phyloP scores from a whole-genome alignment of 768 basidiomycete genomes.

The Calocera cornea region DNA sequence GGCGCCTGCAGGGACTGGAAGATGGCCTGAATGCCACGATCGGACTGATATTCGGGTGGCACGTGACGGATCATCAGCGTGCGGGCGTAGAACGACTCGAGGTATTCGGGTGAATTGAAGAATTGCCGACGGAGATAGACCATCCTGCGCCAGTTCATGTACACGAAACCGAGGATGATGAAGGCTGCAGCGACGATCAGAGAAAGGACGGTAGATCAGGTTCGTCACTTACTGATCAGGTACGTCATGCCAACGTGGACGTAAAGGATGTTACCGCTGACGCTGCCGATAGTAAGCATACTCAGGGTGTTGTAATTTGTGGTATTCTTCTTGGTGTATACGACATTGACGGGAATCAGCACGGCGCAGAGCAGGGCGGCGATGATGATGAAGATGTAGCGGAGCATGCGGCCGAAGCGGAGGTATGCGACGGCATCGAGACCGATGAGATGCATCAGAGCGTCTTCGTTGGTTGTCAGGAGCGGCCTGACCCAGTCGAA shows the following conservation, averaged over 20 bases:
- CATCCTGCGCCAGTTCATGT: conserved; percentile 65
- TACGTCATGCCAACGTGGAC: conserved; percentile 78
- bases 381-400: conserved; percentile 53
- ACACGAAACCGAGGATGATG: conserved; percentile 57
- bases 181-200: conserved; percentile 20
- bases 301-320: conserved; percentile 42
- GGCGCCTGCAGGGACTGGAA: conserved; percentile 63
- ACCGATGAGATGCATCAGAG: conserved; percentile 75
- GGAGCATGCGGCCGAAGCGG: conserved; percentile 77
- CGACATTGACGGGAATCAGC: conserved; percentile 75
- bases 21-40: conserved; percentile 66
- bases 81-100: conserved; percentile 81
- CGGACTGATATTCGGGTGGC: conserved; percentile 65
- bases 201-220: conserved; percentile 5
- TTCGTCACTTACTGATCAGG: conserved; percentile 42
- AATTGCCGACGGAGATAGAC: conserved; percentile 65
- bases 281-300: conserved; percentile 77
- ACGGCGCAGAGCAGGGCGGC: conserved; percentile 52
- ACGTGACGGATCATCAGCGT: conserved; percentile 75
- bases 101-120: conserved; percentile 71
- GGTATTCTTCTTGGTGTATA: conserved; percentile 53
- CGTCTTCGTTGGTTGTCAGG: conserved; percentile 70
- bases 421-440: conserved; percentile 89
- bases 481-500: conserved; percentile 87
- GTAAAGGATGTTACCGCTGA: conserved; percentile 57